These are phyloP conservation scores for Albatrellus sp. DNA, from an alignment of 1,284 basidiomycete genomes.

Conservation along the genomic window DNA sequence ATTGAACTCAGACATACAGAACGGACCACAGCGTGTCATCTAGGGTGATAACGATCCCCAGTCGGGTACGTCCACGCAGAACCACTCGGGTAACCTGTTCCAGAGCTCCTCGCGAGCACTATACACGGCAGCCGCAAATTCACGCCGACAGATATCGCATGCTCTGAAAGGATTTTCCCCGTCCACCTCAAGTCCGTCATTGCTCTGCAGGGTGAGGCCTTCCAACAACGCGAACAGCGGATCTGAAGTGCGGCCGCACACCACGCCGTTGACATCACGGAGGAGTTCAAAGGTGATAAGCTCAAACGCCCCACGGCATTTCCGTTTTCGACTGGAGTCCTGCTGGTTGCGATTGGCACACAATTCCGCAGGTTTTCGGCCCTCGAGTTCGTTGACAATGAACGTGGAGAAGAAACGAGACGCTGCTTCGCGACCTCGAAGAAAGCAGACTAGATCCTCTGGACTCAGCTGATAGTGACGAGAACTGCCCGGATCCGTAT, in stretches of 20 bases:
- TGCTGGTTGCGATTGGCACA: slow-evolving; percentile 38
- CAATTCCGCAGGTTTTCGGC: slow-evolving; percentile 32
- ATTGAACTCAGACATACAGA: too few relatives aligned
- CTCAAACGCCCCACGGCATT: slow-evolving; percentile 60
- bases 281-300: slow-evolving; percentile 58
- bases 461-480: slow-evolving; percentile 26
- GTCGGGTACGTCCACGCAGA: slow-evolving; percentile 38
- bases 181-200: slow-evolving; percentile 24
- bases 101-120: slow-evolving; percentile 49
- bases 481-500: slow-evolving; percentile 16
- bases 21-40: background rate
- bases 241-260: slow-evolving; percentile 51
- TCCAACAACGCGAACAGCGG: slow-evolving; percentile 58
- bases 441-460: slow-evolving; percentile 40
- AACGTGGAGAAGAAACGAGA: slow-evolving; percentile 65
- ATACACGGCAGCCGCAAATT: slow-evolving; percentile 45
- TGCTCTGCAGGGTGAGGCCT: slow-evolving; percentile 44
- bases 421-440: slow-evolving; percentile 56
- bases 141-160: slow-evolving; percentile 53
- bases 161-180: slow-evolving; percentile 33
- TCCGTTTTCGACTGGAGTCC: slow-evolving; percentile 34
- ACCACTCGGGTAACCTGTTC: slow-evolving; percentile 52
- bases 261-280: slow-evolving; percentile 55
- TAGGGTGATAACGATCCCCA: slow-evolving; percentile 27
- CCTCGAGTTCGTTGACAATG: slow-evolving; percentile 57